A percentile compares a stretch with the other conserved stretches of the same genome.
Evolutionary conservation across 306 rosid genomes (phyloP).

Genomic region (Prunus persica): DNA sequence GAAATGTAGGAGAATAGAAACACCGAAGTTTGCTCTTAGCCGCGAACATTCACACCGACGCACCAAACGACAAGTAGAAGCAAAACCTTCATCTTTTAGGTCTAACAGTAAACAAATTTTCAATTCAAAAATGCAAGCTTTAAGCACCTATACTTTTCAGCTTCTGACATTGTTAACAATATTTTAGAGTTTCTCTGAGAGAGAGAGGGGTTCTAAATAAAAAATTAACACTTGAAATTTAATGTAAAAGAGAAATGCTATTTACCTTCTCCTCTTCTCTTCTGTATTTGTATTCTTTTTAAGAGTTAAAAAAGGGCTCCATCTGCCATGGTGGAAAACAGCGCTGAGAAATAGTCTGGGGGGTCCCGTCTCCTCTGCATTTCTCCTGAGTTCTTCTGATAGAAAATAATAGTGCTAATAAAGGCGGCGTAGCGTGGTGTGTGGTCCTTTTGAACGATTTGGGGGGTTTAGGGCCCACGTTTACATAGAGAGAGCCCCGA

Average conservation of each 20-base stretch:
- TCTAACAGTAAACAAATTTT: too few species aligned
- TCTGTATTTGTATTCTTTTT: too few species aligned
- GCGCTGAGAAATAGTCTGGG: neutral
- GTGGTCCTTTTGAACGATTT: neutral
- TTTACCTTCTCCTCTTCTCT: neutral
- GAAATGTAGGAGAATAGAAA: neutral
- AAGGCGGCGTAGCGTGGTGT: neutral
- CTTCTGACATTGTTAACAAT: neutral
- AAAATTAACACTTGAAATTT: too few species aligned
- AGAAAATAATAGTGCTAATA: neutral
- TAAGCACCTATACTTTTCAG: neutral
- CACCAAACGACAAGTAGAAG: neutral
- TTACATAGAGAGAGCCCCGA: neutral
- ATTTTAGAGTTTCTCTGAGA: neutral
- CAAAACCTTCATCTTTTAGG: neutral
- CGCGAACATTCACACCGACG: neutral
- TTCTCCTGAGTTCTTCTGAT: neutral
- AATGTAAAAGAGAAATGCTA: too few species aligned
- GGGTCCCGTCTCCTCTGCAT: neutral
- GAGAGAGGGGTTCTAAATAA: too few species aligned
- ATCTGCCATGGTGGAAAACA: neutral
- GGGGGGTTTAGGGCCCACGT: neutral
- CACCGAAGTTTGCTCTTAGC: neutral
- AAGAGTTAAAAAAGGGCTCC: neutral
- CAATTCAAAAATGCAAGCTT: neutral